Conservation (phyloP, 73 alveolate species). For the Paramecium bursaria region DNA sequence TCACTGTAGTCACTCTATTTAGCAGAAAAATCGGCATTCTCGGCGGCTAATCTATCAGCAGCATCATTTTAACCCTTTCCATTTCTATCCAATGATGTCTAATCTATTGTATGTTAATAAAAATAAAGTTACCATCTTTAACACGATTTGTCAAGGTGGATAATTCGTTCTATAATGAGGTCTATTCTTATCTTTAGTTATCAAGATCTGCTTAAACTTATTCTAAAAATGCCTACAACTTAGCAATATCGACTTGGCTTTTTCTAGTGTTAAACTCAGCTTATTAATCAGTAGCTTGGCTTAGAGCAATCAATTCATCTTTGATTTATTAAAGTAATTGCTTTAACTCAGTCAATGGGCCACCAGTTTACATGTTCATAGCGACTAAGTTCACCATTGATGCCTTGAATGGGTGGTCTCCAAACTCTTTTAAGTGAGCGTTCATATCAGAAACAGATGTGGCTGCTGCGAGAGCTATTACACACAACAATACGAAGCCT, state of each 20-base stretch:
- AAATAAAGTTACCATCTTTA: slow-evolving; percentile 11
- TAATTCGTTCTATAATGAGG: slow-evolving; percentile 37
- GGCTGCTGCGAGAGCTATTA: slow-evolving; percentile 38
- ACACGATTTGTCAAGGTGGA: slow-evolving; percentile 7
- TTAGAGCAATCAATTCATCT: slow-evolving; percentile 60
- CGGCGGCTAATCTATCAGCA: slow-evolving; percentile 16
- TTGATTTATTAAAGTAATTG: slow-evolving; percentile 45
- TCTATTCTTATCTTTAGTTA: slow-evolving; percentile 21
- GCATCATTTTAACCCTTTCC: slow-evolving; percentile 38
- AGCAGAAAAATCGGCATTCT: slow-evolving; percentile 41
- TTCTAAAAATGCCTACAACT: slow-evolving; percentile 32
- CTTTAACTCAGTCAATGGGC: slow-evolving; percentile 32
- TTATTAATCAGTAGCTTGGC: slow-evolving; percentile 12
- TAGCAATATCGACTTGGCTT: slow-evolving; percentile 47
- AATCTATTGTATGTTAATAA: neutral
- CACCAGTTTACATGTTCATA: slow-evolving; percentile 60
- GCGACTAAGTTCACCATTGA: slow-evolving; percentile 53
- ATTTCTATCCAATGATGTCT: slow-evolving; percentile 52
- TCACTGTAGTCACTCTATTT: slow-evolving; percentile 32
- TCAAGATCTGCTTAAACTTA: slow-evolving; percentile 56
- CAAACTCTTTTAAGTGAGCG: neutral
- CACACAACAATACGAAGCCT: too few species aligned
- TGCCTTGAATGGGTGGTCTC: slow-evolving; percentile 47
- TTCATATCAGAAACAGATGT: slow-evolving; percentile 25
- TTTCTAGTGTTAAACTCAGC: slow-evolving; percentile 7